Base-by-base conservation (phyloP, 257 asterid species). In the Gentiana macrophylla region DNA sequence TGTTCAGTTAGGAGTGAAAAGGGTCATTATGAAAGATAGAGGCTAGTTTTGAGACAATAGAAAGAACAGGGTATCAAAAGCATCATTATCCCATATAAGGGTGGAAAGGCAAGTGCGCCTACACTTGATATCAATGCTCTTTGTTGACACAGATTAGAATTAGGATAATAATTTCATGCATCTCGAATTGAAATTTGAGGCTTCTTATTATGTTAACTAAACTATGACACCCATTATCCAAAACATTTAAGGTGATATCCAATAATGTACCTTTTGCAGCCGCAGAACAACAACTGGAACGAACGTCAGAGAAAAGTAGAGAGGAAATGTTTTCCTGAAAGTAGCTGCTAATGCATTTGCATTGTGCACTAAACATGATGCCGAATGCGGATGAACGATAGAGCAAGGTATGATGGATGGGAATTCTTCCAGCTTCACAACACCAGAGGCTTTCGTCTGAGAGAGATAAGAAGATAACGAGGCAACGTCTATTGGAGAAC, bases 311-410 rank as follows among this genome's bases (percentile, higher is more conserved):
- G 99, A 92, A 86, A 92, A 92, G 72, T 92, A 92, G 6, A 92
- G 79, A 60, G 99, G 99, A 76, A 89, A 92, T 52, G 97, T 92
- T 73, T 92, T 92, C 77, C 90, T 81, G 78, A 92, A 92, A 79
- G 99, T 84, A 60, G 83, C 86, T 36, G 72, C 64, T 24, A 84
- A 76, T 3, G 94, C 96, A 57, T 80, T 92, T 52, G 84, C 82
- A 70, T 89, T 86, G 78, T 89, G 99, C 56, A 72, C 75, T 53
- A 81, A 66, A 75, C 99, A 92, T 35, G 99, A 92, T 55, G 70
- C 79, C 53, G 85, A 66, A 62, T 76, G 79, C 46, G 99, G 95
- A 68, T 92, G 99, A 71, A 92, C 81, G 32, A 88, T 56, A 59
- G 97, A 85, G 67, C 99, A 92, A 11, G 97, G 94, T 61, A 92